phyloP scores from a whole-genome alignment of 495 filamentous ascomycete species.

The Podospora pseudoanserina region DNA sequence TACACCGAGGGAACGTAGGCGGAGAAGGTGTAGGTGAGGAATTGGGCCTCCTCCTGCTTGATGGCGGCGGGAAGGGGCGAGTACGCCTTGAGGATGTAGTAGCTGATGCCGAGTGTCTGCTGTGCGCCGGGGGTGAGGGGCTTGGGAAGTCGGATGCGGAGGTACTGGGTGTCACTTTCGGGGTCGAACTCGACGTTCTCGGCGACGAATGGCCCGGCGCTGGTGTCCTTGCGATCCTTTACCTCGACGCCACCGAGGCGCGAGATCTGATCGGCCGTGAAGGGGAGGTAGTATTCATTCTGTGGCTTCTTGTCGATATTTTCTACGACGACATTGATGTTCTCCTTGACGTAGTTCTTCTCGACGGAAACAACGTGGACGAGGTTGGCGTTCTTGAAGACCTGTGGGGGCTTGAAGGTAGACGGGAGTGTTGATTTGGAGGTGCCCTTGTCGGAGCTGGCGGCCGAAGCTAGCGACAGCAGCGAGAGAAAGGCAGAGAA shows the following conservation, averaged over 20 bases:
- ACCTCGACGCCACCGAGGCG: constrained; percentile 84
- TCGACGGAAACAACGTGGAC: constrained; percentile 88
- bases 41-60: constrained; percentile 77
- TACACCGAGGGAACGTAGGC: constrained; percentile 81
- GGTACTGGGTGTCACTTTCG: constrained; percentile 73
- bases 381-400: constrained; percentile 88
- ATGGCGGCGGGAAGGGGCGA: constrained; percentile 77
- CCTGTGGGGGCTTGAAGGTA: constrained; percentile 80
- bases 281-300: constrained; percentile 82
- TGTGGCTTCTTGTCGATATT: constrained; percentile 73
- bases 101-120: constrained; percentile 82
- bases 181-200: constrained; percentile 62
- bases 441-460: constrained; percentile 36
- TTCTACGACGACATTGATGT: constrained; percentile 89
- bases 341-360: constrained; percentile 84
- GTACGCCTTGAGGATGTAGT: constrained; percentile 69
- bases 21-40: constrained; percentile 76
- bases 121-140: constrained; percentile 72
- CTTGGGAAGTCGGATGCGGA: constrained; percentile 69
- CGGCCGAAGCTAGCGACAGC: constrained; percentile 35
- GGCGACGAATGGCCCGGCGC: constrained; percentile 61
- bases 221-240: constrained; percentile 77
- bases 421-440: constrained; percentile 52
- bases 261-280: constrained; percentile 67
- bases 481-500: constrained; percentile 49